Base-by-base conservation (phyloP, 1,139 yeast species). In the Saccharomyces pastorianus region DNA sequence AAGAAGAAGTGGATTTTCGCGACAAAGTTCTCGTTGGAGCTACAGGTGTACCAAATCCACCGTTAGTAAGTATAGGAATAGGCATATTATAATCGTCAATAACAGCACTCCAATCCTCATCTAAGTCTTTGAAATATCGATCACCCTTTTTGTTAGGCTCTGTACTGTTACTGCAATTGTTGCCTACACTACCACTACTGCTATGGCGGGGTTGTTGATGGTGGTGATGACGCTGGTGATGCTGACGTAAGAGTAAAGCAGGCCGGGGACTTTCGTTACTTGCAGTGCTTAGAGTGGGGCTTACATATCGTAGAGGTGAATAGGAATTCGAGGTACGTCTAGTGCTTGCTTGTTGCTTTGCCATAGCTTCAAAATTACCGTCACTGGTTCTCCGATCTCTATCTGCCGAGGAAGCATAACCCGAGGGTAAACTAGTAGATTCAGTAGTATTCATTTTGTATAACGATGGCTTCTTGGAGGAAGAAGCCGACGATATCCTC, bases 21-120 rank as follows among this genome's bases (percentile, higher is more conserved):
- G 54, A 49, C 34, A 48, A 28, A 9, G 58, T 46, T 8, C 31
- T 31, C 3, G 52, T 41, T n/a, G 47, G 29, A 9, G 55, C 51
- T 6, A 53, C 34, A n/a, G 47, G 14, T 13, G 52, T 44, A 4
- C 52, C 59, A 20, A 46, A 52, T 55, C 68, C 57, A 52, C 72
- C 59, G 69, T 73, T 65, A 73, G 70, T 50, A 66, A 64, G 55
- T 71, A 73, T 59, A 76, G 85, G 71, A 9, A 68, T 68, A 8
- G 72, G 72, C 62, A 62, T 64, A 51, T 67, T 67, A 51, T 65
- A 67, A 53, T 69, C 71, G 59, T 85, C 89, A 48, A 89, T 76
- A 44, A 83, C 86, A 4, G 96, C 95, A 66, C 89, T 91, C 97
- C 96, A 90, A 69, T 89, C 96, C 63, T 87, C 96, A 66, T 89